Percentiles rank a stretch among this genome's conserved stretches.
These are phyloP conservation scores for Aspergillus viridinutans DNA, from an alignment of 2,329 filamentous ascomycete genomes.

Conservation along the genomic window DNA sequence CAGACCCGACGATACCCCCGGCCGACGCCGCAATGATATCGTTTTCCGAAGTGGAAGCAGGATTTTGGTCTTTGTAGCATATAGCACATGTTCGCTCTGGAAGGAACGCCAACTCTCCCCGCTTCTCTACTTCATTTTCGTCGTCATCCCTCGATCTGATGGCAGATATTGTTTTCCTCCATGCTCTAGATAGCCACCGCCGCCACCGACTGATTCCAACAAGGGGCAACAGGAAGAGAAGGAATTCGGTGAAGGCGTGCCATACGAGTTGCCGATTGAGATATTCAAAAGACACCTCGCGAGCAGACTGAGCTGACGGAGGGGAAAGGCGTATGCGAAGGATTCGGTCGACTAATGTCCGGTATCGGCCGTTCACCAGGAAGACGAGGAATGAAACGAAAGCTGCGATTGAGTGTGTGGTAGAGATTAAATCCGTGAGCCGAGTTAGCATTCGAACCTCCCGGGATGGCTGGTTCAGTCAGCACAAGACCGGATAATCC, in stretches of 20 bases:
- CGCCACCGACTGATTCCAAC: slow-evolving; percentile 92
- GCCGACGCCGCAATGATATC: slow-evolving; percentile 67
- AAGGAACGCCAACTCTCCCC: slow-evolving; percentile 76
- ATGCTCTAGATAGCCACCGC: slow-evolving; percentile 80
- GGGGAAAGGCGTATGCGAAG: slow-evolving; percentile 81
- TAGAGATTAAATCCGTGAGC: slow-evolving; percentile 65
- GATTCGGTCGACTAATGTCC: slow-evolving; percentile 82
- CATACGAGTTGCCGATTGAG: slow-evolving; percentile 96
- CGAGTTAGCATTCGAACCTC: slow-evolving; percentile 58
- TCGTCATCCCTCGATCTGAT: slow-evolving; percentile 49
- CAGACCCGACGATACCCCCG: slow-evolving; percentile 78
- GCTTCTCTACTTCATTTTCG: slow-evolving; percentile 47
- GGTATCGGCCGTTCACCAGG: slow-evolving; percentile 82
- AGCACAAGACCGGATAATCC: background rate
- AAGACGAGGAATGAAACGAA: slow-evolving; percentile 87
- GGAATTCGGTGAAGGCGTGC: slow-evolving; percentile 99
- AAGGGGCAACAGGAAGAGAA: slow-evolving; percentile 95
- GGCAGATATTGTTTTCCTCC: slow-evolving; percentile 71
- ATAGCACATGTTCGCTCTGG: slow-evolving; percentile 95
- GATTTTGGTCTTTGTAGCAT: slow-evolving; percentile 91
- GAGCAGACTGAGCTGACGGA: slow-evolving; percentile 75
- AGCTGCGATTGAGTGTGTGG: slow-evolving; percentile 73
- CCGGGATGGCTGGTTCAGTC: slow-evolving; percentile 39
- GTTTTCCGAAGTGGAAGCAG: slow-evolving; percentile 63
- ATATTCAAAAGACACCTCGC: slow-evolving; percentile 96